Evolutionary conservation across 768 basidiomycete species (phyloP), one percentile per base, ranked within the genome.

Genomic region (Boletus coccyginus): DNA sequence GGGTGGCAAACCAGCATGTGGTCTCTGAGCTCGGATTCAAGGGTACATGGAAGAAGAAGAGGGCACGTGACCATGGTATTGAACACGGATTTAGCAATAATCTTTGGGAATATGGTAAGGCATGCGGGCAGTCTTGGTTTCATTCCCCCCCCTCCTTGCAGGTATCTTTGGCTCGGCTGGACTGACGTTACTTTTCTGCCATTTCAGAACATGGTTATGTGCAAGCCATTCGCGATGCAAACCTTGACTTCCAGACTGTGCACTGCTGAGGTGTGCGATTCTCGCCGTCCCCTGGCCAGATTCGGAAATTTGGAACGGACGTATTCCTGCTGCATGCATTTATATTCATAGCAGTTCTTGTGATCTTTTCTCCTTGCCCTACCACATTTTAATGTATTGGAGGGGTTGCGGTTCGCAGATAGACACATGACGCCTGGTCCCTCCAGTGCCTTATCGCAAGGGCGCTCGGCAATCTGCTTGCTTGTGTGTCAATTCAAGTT

Each of bases 81-180:
- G 59, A 74, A 65, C 59, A 70, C n/a, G 78, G 81, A 16, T 58
- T 56, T 9, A 74, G 73, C 33, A 66, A 66, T 40, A 75, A 74
- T 46, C 72, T 82, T 45, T 92, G 90, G 91, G 87, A 88, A 71
- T 88, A 76, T 63, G 82, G 85, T 84, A 59, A 56, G 77, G 3
- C 35, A 19, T 24, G 24, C 13, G 4, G 11, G 13, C 36, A 8
- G 31, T 39, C 33, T 21, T 35, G 32, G 2, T 29, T 44, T 42
- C 36, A 2, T 43, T 6, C 29, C 8, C 14, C 16, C 32, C 52
- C 49, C 21, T 13, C 52, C 45, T 8, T 19, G 52, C 35, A 42
- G 40, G 21, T 53, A 43, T 36, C 14, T 32, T 42, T 39, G 21
- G 39, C 32, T 17, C 7, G 27, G 41, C 35, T 45, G 49, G 31